Conservation (phyloP, 2,329 filamentous ascomycete species). For the Penicillium griseofulvum region DNA sequence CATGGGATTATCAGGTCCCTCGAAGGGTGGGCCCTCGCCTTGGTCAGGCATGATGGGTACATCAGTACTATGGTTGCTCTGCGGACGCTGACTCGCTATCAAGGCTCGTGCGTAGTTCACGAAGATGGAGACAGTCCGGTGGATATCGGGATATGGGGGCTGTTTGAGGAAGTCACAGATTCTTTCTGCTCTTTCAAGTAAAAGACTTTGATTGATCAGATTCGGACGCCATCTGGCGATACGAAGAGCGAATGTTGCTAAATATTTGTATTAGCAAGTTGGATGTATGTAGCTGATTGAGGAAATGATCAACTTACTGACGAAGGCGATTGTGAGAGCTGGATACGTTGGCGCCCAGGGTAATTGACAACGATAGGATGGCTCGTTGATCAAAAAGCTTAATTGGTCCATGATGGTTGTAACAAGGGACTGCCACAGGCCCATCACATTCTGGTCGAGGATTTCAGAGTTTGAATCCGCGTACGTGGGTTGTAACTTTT, state of each 20-base stretch:
- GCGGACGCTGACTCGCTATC: conserved; percentile 28
- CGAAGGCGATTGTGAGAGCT: conserved; percentile 36
- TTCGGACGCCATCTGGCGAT: conserved; percentile 36
- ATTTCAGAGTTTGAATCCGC: conserved; percentile 21
- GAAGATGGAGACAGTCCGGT: conserved; percentile 38
- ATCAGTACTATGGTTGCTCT: conserved; percentile 16
- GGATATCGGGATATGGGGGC: conserved; percentile 39
- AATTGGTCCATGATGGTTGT: conserved; percentile 35
- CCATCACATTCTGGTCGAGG: conserved; percentile 24
- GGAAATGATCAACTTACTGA: conserved; percentile 30
- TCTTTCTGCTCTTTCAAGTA: conserved; percentile 32
- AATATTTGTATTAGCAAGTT: conserved; percentile 7
- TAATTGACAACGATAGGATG: conserved; percentile 34
- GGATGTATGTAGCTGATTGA: neutral
- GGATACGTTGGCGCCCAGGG: conserved; percentile 37
- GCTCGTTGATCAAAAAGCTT: conserved; percentile 31
- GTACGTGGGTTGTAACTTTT: conserved; percentile 29
- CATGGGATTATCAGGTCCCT: conserved; percentile 17
- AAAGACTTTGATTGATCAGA: conserved; percentile 30
- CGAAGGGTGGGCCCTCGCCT: conserved; percentile 13
- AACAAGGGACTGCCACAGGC: conserved; percentile 34
- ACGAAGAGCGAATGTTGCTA: conserved; percentile 35
- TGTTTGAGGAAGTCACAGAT: conserved; percentile 37
- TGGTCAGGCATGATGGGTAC: conserved; percentile 16
- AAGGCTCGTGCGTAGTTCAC: conserved; percentile 36